Conservation (phyloP, 2,329 filamentous ascomycete species). For the Aspergillus niger region DNA sequence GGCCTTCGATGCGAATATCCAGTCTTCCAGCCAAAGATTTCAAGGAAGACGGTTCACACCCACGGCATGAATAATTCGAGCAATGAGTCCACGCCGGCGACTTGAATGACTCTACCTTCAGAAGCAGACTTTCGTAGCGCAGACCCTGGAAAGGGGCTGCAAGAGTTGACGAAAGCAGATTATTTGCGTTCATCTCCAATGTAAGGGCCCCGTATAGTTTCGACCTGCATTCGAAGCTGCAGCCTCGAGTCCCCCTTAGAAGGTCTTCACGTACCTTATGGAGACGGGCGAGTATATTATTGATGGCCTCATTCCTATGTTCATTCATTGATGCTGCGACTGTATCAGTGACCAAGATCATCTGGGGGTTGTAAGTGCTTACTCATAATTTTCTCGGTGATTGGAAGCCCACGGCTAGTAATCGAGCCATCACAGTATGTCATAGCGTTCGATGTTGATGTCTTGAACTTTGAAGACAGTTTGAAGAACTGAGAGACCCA, state of each 20-base stretch:
- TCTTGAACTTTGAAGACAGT: slow-evolving; percentile 17
- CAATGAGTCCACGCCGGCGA: too few species aligned
- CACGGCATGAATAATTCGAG: too few species aligned
- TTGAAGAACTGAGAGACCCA: slow-evolving; percentile 24
- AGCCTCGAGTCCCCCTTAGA: slow-evolving; percentile 17
- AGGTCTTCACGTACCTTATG: slow-evolving; percentile 15
- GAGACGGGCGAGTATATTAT: slow-evolving; percentile 8
- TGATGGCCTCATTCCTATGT: slow-evolving; percentile 17
- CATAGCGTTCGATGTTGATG: slow-evolving; percentile 21
- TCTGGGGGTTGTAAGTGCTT: background rate
- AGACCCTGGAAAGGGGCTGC: too few species aligned
- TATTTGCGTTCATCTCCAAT: slow-evolving; percentile 16
- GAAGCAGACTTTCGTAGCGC: rapidly evolving
- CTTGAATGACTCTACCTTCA: too few species aligned
- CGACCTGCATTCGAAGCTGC: slow-evolving; percentile 27
- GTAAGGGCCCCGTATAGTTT: slow-evolving; percentile 20
- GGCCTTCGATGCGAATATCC: too few species aligned
- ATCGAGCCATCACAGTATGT: slow-evolving; percentile 19
- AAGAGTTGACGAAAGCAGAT: slow-evolving; percentile 5
- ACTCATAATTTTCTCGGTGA: slow-evolving; percentile 21
- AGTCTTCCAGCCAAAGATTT: too few species aligned
- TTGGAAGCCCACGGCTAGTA: slow-evolving; percentile 21
- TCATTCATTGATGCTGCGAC: slow-evolving; percentile 21
- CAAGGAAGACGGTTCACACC: too few species aligned
- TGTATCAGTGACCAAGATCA: slow-evolving; percentile 8